A percentile compares a stretch with the other conserved stretches of the same genome.
These are phyloP conservation scores for Phytophthora lateralis DNA, from an alignment of 352 stramenopile species.

Conservation along the genomic window DNA sequence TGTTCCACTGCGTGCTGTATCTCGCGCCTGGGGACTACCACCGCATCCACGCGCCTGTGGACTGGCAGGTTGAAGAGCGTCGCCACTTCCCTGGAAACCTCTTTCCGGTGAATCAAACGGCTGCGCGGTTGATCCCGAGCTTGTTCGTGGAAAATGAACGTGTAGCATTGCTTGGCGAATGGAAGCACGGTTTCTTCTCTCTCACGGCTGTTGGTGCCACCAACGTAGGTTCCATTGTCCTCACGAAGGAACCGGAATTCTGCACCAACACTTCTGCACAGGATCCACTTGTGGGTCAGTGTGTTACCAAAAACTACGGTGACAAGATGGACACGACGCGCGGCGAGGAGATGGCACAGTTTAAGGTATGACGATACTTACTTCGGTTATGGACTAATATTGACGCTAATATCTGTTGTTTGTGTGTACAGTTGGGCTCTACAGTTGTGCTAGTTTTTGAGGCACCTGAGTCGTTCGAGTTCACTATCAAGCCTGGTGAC, in stretches of 20 bases:
- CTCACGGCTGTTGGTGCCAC: conserved; percentile 85
- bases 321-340: conserved; percentile 41
- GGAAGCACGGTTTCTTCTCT: conserved; percentile 84
- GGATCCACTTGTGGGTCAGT: conserved; percentile 58
- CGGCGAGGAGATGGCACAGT: conserved; percentile 81
- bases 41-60: conserved; percentile 82
- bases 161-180: conserved; percentile 72
- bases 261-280: conserved; percentile 66
- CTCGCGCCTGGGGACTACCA: conserved; percentile 88
- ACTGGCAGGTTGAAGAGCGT: conserved; percentile 76
- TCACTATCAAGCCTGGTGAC: conserved; percentile 74
- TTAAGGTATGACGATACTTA: conserved; percentile 51
- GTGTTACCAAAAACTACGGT: conserved; percentile 56
- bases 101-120: conserved; percentile 78
- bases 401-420: conserved; percentile 13
- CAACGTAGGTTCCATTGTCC: conserved; percentile 86
- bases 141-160: conserved; percentile 88
- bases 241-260: conserved; percentile 74
- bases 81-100: conserved; percentile 86
- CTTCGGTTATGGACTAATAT: background rate
- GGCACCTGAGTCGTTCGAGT: conserved; percentile 73
- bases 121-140: conserved; percentile 70
- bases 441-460: conserved; percentile 90
- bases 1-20: conserved; percentile 86
- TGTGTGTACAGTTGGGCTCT: conserved; percentile 62